These are phyloP conservation scores for Cymodocea nodosa DNA, from an alignment of 116 monocot species.

Conservation along the genomic window DNA sequence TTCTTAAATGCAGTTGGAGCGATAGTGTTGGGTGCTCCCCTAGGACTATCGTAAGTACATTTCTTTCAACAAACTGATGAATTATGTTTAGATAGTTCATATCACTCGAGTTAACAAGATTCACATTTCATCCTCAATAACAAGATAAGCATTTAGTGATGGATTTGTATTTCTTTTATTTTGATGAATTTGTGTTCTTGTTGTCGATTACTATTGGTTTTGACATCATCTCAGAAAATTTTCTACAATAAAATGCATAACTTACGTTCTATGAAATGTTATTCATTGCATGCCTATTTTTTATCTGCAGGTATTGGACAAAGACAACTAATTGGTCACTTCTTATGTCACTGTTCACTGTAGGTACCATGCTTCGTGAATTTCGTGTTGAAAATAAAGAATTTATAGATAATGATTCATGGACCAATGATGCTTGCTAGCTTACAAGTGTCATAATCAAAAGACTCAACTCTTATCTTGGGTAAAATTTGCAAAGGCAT, in stretches of 20 bases:
- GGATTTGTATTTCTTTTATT: too few relatives aligned
- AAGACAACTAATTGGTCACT: slow-evolving; percentile 72
- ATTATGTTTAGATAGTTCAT: neutral
- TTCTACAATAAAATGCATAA: too few relatives aligned
- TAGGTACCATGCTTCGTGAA: slow-evolving; percentile 16
- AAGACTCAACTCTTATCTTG: too few relatives aligned
- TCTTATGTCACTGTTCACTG: slow-evolving; percentile 84
- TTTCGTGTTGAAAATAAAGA: neutral
- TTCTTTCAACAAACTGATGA: neutral
- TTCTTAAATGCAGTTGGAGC: slow-evolving; percentile 89
- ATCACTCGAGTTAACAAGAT: neutral
- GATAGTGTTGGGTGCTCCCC: slow-evolving; percentile 82
- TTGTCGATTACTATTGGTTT: too few relatives aligned
- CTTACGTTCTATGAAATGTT: too few relatives aligned
- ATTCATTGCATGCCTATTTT: neutral
- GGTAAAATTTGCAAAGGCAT: too few relatives aligned
- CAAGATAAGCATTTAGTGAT: too few relatives aligned
- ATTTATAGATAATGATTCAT: neutral
- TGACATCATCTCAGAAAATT: too few relatives aligned
- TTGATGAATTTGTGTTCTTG: too few relatives aligned
- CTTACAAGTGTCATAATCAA: neutral
- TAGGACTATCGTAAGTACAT: slow-evolving; percentile 45
- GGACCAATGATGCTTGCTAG: neutral
- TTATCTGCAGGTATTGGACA: slow-evolving; percentile 43
- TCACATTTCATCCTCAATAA: too few relatives aligned